phyloP scores from a whole-genome alignment of 305 asterid genomes.

The Plantago lanceolata region DNA sequence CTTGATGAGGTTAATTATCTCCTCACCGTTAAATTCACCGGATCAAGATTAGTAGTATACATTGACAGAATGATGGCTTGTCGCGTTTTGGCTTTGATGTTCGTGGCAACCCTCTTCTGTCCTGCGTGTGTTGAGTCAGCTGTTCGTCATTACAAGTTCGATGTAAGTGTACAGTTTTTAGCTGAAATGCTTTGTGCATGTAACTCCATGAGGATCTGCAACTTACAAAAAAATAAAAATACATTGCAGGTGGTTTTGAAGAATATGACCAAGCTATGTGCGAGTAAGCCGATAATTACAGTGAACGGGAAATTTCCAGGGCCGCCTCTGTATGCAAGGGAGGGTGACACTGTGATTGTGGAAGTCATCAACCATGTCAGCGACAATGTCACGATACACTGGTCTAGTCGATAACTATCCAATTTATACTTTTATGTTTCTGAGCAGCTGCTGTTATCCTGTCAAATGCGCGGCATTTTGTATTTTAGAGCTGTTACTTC shows the following conservation, averaged over 20 bases:
- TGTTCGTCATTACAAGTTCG: conserved; percentile 52
- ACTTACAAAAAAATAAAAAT: too few species aligned
- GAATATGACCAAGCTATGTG: conserved; percentile 43
- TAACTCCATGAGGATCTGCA: neutral
- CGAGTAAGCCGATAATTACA: conserved; percentile 44
- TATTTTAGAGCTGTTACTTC: neutral
- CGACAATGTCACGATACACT: conserved; percentile 63
- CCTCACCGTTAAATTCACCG: conserved; percentile 1
- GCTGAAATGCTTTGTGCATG: neutral
- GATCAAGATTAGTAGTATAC: neutral
- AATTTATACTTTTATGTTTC: neutral
- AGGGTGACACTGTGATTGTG: conserved; percentile 55
- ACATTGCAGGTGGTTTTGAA: conserved; percentile 43
- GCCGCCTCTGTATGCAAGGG: conserved; percentile 60
- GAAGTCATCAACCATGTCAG: conserved; percentile 51
- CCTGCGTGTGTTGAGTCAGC: conserved; percentile 29
- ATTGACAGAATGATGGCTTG: conserved; percentile 20
- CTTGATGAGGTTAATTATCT: neutral
- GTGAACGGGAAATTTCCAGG: conserved; percentile 75
- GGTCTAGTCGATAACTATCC: conserved; percentile 27
- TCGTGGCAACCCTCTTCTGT: conserved; percentile 26
- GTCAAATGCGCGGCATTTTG: neutral
- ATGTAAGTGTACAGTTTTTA: conserved; percentile 32
- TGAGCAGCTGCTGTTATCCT: neutral
- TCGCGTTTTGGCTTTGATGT: conserved; percentile 25